A percentile compares a stretch with the other conserved stretches of the same genome.
These are phyloP conservation scores for Tarenaya hassleriana DNA, from an alignment of 345 rosid genomes.

Conservation along the genomic window DNA sequence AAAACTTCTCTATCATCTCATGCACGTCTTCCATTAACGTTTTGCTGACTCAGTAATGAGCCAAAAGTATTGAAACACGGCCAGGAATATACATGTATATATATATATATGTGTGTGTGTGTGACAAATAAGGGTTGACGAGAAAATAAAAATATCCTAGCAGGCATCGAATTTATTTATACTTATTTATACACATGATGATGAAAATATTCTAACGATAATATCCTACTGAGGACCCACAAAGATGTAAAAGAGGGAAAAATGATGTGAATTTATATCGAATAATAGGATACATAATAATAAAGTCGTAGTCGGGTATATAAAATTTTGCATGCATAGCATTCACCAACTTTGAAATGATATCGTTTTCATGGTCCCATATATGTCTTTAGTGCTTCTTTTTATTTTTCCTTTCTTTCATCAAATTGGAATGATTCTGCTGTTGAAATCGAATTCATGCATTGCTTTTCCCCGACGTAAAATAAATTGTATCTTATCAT, in stretches of 20 bases:
- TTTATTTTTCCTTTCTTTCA: constrained; percentile 22
- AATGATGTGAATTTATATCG: not conserved
- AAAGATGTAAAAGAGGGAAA: not conserved
- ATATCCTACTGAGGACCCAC: no score
- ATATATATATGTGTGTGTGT: no score
- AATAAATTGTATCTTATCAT: constrained; percentile 15
- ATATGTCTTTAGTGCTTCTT: constrained; percentile 24
- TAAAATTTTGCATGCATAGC: constrained; percentile 34
- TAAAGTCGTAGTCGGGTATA: constrained; percentile 28
- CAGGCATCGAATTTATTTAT: no score
- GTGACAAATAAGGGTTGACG: no score
- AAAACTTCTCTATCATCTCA: constrained; percentile 27
- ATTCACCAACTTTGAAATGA: constrained; percentile 23
- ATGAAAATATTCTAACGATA: no score
- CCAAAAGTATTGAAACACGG: constrained; percentile 11
- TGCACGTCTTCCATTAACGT: constrained; percentile 29
- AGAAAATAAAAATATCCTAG: no score
- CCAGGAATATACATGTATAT: no score
- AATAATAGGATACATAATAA: constrained; percentile 23
- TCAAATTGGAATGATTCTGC: constrained; percentile 34
- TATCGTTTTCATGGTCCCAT: constrained; percentile 24
- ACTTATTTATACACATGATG: no score
- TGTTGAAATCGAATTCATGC: constrained; percentile 76
- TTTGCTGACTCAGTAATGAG: constrained; percentile 19
- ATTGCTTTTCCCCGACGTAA: constrained; percentile 88